phyloP scores from a whole-genome alignment of 495 filamentous ascomycete species.

The Podospora pseudopauciseta region DNA sequence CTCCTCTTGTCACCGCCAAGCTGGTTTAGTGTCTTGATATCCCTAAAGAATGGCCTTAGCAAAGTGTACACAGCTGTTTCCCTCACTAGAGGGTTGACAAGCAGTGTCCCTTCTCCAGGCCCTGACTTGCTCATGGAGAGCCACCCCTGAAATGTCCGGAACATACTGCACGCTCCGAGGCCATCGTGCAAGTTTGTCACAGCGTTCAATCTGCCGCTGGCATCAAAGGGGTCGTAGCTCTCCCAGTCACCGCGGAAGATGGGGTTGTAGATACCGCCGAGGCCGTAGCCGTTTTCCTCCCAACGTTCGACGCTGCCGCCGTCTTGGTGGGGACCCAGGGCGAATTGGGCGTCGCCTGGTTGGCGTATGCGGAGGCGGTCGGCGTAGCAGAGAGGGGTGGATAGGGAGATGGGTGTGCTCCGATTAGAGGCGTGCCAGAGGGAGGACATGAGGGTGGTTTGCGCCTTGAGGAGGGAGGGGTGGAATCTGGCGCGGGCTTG shows the following conservation, averaged over 20 bases:
- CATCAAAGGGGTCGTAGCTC: constrained; percentile 73
- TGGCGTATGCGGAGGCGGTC: constrained; percentile 78
- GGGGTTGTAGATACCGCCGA: constrained; percentile 62
- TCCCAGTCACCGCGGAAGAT: constrained; percentile 76
- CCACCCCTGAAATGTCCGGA: constrained; percentile 88
- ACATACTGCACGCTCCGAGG: constrained; percentile 76
- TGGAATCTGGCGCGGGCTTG: constrained; percentile 73
- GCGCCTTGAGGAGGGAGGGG: constrained; percentile 63
- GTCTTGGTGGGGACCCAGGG: constrained; percentile 82
- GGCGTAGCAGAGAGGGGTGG: constrained; percentile 67
- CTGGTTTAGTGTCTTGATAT: constrained; percentile 28
- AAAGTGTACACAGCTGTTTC: constrained; percentile 76
- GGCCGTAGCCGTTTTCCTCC: constrained; percentile 75
- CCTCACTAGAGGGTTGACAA: constrained; percentile 75
- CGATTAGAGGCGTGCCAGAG: constrained; percentile 66
- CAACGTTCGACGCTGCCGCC: constrained; percentile 83
- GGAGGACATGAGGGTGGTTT: constrained; percentile 67
- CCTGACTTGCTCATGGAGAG: constrained; percentile 70
- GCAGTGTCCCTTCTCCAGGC: constrained; percentile 72
- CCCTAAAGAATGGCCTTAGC: constrained; percentile 78
- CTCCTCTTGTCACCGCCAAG: constrained; percentile 19
- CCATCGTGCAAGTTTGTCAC: constrained; percentile 78
- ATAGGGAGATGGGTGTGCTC: constrained; percentile 53
- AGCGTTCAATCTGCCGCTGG: constrained; percentile 61
- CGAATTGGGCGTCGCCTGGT: constrained; percentile 74